Evolutionary conservation across 352 stramenopile genomes (phyloP), one percentile per base, ranked within the genome.

Genomic region (Globisporangium paroecandrum): DNA sequence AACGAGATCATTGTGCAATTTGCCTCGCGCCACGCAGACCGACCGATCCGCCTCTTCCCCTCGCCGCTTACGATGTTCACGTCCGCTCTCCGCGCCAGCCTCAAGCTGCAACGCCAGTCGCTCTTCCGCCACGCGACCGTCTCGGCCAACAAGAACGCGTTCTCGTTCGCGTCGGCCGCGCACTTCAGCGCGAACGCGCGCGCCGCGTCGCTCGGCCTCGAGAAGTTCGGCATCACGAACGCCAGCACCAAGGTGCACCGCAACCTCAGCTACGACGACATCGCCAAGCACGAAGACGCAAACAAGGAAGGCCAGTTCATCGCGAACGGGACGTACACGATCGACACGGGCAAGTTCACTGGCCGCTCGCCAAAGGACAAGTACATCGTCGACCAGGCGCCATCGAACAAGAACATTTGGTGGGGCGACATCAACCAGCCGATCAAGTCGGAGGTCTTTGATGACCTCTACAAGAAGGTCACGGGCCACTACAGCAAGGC

Each of bases 291-390:
- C 75, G 96, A 99, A 85, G 79, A 94, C 27, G 81, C 78, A 51
- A 98, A 99, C 82, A 91, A 95, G 34, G 97, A 99, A 81, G 83
- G 90, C 57, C 55, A 84, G 69, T 89, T 97, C 54, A 79, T 98
- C 58, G 93, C 91, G 59, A 93, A 95, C 47, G 92, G 95, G 71
- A 98, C 96, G 58, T 99, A 99, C 77, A 91, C 89, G 34, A 97
- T 99, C 58, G 97, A 99, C 78, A 99, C 97, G 59, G 97, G 97
- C 69, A 99, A 98, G 77, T 99, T 98, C 83, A 99, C 97, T 22
- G 97, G 97, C 68, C 93, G 97, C 61, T 99, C 94, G 73, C 97
- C 97, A 63, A 98, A 98, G 84, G 97, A 99, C 86, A 99, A 99
- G 83, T 99, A 93, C 83, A 94, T 99, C 65, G 97, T 99, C 25